Evolutionary conservation across 768 basidiomycete genomes (phyloP).

Genomic region (Suillus subluteus): DNA sequence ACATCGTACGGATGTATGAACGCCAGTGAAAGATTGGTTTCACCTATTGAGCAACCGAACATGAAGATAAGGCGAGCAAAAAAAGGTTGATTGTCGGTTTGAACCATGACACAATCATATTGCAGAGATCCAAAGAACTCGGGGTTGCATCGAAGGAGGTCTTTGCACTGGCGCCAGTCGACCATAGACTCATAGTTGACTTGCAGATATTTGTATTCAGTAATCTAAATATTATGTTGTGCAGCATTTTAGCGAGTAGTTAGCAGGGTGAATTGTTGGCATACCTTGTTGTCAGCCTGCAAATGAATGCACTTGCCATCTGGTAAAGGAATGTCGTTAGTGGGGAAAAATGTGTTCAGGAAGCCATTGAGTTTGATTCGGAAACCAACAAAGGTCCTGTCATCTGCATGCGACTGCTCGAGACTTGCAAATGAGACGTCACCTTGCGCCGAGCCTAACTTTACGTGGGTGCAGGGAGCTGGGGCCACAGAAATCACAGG

Average conservation of each 20-base stretch:
- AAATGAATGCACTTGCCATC: neutral
- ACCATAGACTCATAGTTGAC: slow-evolving; percentile 33
- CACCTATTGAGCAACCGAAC: slow-evolving; percentile 20
- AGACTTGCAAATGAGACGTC: slow-evolving; percentile 4
- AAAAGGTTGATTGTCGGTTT: slow-evolving; percentile 16
- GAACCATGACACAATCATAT: slow-evolving; percentile 34
- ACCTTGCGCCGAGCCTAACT: slow-evolving; percentile 10
- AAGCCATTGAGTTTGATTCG: slow-evolving; percentile 9
- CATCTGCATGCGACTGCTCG: slow-evolving; percentile 2
- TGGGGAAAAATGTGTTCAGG: neutral
- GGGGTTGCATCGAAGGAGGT: slow-evolving; percentile 35
- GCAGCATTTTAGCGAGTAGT: slow-evolving; percentile 1
- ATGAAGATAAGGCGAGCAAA: slow-evolving; percentile 27
- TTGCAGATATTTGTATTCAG: slow-evolving; percentile 27
- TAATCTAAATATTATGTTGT: slow-evolving; percentile 22
- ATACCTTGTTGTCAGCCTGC: slow-evolving; percentile 7
- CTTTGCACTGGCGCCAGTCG: slow-evolving; percentile 30
- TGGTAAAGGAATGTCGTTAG: too few species aligned
- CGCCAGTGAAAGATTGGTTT: neutral
- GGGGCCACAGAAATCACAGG: neutral
- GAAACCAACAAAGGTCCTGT: slow-evolving; percentile 7
- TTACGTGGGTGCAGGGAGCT: slow-evolving; percentile 10
- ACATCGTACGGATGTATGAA: slow-evolving; percentile 26
- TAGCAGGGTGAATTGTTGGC: neutral
- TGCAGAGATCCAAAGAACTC: slow-evolving; percentile 30